These are phyloP conservation scores for Spencermartinsiella ligniputridi DNA, from an alignment of 1,139 yeast genomes.

Conservation along the genomic window DNA sequence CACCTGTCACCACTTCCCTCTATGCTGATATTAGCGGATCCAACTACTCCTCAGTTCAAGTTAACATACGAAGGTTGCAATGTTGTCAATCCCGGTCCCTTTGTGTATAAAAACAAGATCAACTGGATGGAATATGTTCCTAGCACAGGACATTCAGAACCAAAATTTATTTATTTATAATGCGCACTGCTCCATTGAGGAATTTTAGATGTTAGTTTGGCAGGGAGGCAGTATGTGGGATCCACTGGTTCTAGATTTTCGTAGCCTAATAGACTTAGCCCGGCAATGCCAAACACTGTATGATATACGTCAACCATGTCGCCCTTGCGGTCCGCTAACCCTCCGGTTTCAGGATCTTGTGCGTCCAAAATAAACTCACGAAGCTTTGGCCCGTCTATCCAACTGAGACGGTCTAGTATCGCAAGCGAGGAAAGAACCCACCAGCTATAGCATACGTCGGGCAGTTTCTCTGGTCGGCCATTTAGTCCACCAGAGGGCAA, in stretches of 20 bases:
- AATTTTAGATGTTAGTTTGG: constrained; percentile 32
- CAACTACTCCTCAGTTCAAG: constrained; percentile 65
- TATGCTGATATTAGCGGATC: constrained; percentile 52
- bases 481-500: constrained; percentile 87
- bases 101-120: constrained; percentile 45
- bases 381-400: constrained; percentile 67
- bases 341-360: constrained; percentile 79
- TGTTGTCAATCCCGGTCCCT: constrained; percentile 65
- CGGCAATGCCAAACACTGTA: constrained; percentile 86
- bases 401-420: constrained; percentile 59
- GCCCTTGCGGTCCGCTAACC: constrained; percentile 86
- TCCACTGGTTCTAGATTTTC: constrained; percentile 58
- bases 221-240: constrained; percentile 85
- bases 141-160: constrained; percentile 21
- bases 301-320: constrained; percentile 92
- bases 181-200: neutral
- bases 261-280: constrained; percentile 67
- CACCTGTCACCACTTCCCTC: constrained; percentile 73
- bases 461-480: constrained; percentile 94
- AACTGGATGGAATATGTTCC: constrained; percentile 73
- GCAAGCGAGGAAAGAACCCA: constrained; percentile 87
- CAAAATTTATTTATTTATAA: constrained; percentile 19
- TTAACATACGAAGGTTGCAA: constrained; percentile 80
- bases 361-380: constrained; percentile 64
- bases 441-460: constrained; percentile 97